These are phyloP conservation scores for Boeremia exigua DNA, from an alignment of 2,329 filamentous ascomycete species.

Conservation along the genomic window DNA sequence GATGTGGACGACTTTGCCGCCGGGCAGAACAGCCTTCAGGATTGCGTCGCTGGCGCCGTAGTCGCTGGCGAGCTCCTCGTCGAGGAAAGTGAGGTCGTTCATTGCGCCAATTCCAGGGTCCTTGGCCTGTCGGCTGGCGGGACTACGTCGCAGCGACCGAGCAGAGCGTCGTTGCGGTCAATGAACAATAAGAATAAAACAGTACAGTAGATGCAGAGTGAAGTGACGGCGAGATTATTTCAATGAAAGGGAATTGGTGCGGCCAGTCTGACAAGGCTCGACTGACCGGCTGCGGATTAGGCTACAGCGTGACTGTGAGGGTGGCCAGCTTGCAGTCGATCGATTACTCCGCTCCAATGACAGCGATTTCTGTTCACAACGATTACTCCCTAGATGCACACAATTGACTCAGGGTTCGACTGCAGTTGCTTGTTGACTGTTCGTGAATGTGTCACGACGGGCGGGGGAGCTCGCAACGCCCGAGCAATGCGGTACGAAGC, in stretches of 20 bases:
- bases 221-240: background rate
- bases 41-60: conserved; percentile 30
- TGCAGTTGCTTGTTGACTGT: background rate
- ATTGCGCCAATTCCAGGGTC: conserved; percentile 19
- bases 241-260: conserved; percentile 1
- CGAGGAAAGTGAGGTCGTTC: conserved; percentile 35
- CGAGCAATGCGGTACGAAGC: conserved; percentile 6
- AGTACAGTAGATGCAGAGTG: background rate
- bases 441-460: conserved; percentile 14
- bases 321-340: conserved; percentile 1
- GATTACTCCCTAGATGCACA: background rate
- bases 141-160: no score
- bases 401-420: background rate
- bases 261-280: conserved; percentile 20
- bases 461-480: conserved; percentile 17
- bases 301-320: conserved; percentile 21
- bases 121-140: background rate
- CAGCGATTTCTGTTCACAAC: background rate
- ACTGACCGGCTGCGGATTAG: conserved; percentile 20
- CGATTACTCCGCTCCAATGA: background rate
- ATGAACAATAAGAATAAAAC: background rate
- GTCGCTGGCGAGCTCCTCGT: conserved; percentile 12
- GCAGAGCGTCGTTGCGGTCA: background rate
- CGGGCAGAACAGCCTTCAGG: conserved; percentile 41
- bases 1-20: conserved; percentile 42